Conservation (phyloP, 2,329 filamentous ascomycete species). For the Gremmenia infestans region DNA sequence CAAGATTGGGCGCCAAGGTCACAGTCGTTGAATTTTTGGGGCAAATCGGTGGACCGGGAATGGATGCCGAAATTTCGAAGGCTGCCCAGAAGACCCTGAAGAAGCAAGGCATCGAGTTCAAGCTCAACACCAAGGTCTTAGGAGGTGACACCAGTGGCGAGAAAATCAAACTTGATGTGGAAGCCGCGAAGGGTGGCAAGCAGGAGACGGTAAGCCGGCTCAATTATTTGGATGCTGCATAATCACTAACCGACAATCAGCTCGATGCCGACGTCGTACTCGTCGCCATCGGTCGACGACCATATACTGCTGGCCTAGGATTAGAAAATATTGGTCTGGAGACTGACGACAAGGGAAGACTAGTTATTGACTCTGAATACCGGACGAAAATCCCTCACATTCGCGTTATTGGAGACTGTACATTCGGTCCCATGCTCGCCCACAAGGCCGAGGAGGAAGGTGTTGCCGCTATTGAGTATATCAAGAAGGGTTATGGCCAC, state of each 20-base stretch:
- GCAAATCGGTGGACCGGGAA: constrained; percentile 95
- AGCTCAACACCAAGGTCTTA: constrained; percentile 92
- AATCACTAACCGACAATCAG: constrained; percentile 39
- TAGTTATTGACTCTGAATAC: constrained; percentile 98
- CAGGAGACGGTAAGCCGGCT: constrained; percentile 66
- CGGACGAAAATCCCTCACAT: constrained; percentile 97
- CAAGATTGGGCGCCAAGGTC: constrained; percentile 84
- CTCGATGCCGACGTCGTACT: constrained; percentile 93
- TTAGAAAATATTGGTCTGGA: constrained; percentile 92
- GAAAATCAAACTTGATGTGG: constrained; percentile 75
- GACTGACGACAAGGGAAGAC: constrained; percentile 84
- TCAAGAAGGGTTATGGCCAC: constrained; percentile 95
- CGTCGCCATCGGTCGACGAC: constrained; percentile 91
- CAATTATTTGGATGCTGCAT: background rate
- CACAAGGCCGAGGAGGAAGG: constrained; percentile 99
- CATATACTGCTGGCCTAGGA: constrained; percentile 87
- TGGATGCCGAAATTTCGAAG: constrained; percentile 94
- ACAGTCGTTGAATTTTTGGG: constrained; percentile 95
- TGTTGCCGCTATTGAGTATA: constrained; percentile 91
- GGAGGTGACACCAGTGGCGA: constrained; percentile 77
- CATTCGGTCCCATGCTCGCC: constrained; percentile 97
- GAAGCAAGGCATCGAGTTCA: constrained; percentile 98
- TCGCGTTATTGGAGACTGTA: constrained; percentile 91
- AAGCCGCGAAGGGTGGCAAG: constrained; percentile 95
- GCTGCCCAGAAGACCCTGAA: constrained; percentile 83